Conservation (phyloP, 1,284 basidiomycete species). For the Marasmius fiardii region DNA sequence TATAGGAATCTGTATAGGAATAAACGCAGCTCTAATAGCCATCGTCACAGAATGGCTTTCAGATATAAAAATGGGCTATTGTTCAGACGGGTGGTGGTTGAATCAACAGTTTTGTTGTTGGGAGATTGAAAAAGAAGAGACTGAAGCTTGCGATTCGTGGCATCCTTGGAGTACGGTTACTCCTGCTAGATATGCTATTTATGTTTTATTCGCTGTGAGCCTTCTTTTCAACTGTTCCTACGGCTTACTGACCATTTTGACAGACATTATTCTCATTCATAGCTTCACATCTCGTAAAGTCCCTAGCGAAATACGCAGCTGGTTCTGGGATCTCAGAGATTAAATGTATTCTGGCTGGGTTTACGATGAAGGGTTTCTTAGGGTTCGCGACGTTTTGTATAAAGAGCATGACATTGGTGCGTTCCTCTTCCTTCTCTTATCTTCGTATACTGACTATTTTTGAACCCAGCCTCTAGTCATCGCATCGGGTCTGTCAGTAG, state of each 20-base stretch:
- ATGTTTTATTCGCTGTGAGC: constrained; percentile 86
- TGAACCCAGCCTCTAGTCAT: constrained; percentile 89
- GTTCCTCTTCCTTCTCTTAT: constrained; percentile 27
- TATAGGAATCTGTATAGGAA: constrained; percentile 85
- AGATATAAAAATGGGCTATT: constrained; percentile 97
- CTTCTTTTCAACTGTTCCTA: not conserved
- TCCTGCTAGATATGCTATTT: constrained; percentile 79
- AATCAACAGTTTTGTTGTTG: constrained; percentile 98
- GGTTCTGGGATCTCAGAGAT: constrained; percentile 99
- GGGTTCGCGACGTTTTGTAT: constrained; percentile 87
- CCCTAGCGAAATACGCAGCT: constrained; percentile 92
- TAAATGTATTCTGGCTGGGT: constrained; percentile 97
- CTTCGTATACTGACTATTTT: constrained; percentile 8
- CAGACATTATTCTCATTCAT: constrained; percentile 79
- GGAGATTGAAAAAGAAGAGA: constrained; percentile 84
- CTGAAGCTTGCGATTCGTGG: constrained; percentile 90
- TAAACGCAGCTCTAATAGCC: constrained; percentile 93
- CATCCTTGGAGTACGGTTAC: constrained; percentile 84
- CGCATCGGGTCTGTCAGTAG: constrained; percentile 94
- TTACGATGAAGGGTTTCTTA: constrained; percentile 95
- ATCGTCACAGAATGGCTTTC: constrained; percentile 98
- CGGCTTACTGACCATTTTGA: not conserved
- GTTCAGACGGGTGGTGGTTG: constrained; percentile 97
- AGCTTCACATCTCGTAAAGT: constrained; percentile 85
- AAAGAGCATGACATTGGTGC: constrained; percentile 88